phyloP scores from a whole-genome alignment of 2,329 filamentous ascomycete species.

The Colletotrichum orbiculare region DNA sequence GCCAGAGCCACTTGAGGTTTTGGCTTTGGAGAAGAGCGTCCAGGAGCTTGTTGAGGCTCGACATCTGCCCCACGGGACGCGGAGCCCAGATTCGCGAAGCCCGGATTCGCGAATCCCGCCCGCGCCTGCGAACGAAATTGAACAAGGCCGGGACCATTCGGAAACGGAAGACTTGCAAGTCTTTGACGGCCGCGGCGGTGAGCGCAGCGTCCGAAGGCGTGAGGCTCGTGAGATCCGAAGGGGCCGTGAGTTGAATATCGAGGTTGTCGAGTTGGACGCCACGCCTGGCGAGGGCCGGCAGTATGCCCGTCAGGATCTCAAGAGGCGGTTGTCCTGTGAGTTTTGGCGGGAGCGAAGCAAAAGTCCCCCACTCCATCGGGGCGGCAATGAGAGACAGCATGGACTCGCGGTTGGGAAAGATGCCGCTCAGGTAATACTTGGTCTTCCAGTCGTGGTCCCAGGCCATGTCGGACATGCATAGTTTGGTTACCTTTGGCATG shows the following conservation, averaged over 20 bases:
- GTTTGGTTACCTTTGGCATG: neutral
- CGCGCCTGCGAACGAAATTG: neutral
- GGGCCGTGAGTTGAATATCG: neutral
- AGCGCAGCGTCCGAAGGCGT: neutral
- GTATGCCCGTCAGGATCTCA: neutral
- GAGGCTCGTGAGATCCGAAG: neutral
- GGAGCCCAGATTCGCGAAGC: neutral
- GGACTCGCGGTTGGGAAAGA: no score
- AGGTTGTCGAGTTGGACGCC: neutral
- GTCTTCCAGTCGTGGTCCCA: neutral
- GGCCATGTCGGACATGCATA: neutral
- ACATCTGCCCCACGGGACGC: neutral
- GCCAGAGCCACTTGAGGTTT: neutral
- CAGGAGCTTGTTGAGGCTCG: neutral
- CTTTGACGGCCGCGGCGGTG: no score
- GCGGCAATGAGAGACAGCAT: neutral
- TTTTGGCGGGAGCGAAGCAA: slow-evolving; percentile 4
- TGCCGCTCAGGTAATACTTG: neutral
- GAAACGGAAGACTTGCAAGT: neutral
- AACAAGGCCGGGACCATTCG: neutral
- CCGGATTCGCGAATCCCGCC: neutral
- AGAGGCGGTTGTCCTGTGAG: slow-evolving; percentile 17
- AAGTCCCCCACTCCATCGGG: neutral
- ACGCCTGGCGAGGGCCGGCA: slow-evolving; percentile 3
- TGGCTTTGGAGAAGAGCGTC: neutral